These are phyloP conservation scores for Xylaria sp. DNA, from an alignment of 2,329 filamentous ascomycete genomes.

Conservation along the genomic window DNA sequence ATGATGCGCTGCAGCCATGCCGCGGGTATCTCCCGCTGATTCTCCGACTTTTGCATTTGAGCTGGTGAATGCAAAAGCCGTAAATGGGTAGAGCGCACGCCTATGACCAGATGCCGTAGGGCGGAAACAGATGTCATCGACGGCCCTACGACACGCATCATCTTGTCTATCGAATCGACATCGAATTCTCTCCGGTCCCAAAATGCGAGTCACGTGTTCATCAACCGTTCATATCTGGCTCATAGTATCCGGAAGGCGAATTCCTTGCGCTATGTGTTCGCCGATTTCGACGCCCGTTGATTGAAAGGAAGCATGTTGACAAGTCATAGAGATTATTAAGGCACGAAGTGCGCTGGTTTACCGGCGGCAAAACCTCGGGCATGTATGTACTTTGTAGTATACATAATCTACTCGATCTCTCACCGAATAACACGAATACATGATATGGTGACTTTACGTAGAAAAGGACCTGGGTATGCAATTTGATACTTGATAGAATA, in stretches of 20 bases:
- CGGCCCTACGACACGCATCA: slow-evolving; percentile 18
- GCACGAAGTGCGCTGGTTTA: background rate
- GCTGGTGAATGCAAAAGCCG: slow-evolving; percentile 20
- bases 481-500: background rate
- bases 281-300: background rate
- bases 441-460: background rate
- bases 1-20: slow-evolving; percentile 42
- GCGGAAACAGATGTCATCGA: slow-evolving; percentile 1
- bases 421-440: background rate
- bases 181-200: slow-evolving; percentile 4
- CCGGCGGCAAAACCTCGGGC: slow-evolving; percentile 31
- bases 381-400: background rate
- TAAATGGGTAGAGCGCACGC: background rate
- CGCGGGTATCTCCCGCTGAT: slow-evolving; percentile 16
- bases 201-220: background rate
- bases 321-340: background rate
- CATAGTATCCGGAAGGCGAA: background rate
- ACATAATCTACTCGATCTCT: background rate
- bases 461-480: background rate
- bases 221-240: background rate
- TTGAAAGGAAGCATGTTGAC: slow-evolving; percentile 7
- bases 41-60: background rate
- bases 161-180: slow-evolving; percentile 1
- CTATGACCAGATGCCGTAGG: background rate
- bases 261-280: background rate